These are phyloP conservation scores for Fraxinus baroniana DNA, from an alignment of 305 asterid species.

Conservation along the genomic window DNA sequence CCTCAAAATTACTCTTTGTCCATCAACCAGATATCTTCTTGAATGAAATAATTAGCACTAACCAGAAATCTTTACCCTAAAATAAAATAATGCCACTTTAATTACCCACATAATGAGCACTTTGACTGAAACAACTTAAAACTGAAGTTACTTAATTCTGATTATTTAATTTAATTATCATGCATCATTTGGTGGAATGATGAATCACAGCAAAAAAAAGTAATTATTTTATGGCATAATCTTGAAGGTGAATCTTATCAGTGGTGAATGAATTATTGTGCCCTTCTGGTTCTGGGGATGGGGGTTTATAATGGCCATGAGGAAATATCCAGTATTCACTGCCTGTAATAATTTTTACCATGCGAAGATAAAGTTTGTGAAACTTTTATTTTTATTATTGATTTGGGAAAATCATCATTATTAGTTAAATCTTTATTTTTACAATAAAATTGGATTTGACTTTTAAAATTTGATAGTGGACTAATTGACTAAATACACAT, in stretches of 20 bases:
- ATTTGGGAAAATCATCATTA: background rate
- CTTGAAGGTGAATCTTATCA: background rate
- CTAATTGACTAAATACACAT: background rate
- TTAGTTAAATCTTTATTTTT: no score
- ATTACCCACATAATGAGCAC: slow-evolving; percentile 6
- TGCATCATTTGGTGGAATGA: slow-evolving; percentile 9
- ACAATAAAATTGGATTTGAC: background rate
- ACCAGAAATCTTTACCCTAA: background rate
- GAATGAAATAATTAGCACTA: slow-evolving; percentile 2
- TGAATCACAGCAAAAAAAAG: background rate
- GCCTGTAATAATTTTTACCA: background rate
- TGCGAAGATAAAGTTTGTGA: background rate
- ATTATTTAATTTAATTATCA: background rate
- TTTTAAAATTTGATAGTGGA: background rate
- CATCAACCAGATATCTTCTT: background rate
- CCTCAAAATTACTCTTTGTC: background rate
- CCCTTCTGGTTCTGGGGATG: background rate
- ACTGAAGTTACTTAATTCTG: background rate
- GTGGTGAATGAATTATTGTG: slow-evolving; percentile 2
- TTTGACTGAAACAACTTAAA: background rate
- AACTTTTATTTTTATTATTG: background rate
- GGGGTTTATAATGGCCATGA: background rate
- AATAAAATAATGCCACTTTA: background rate
- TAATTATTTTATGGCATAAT: background rate
- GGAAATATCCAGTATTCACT: background rate